phyloP scores from a whole-genome alignment of 2,329 filamentous ascomycete genomes.

The Sporothrix protearum region DNA sequence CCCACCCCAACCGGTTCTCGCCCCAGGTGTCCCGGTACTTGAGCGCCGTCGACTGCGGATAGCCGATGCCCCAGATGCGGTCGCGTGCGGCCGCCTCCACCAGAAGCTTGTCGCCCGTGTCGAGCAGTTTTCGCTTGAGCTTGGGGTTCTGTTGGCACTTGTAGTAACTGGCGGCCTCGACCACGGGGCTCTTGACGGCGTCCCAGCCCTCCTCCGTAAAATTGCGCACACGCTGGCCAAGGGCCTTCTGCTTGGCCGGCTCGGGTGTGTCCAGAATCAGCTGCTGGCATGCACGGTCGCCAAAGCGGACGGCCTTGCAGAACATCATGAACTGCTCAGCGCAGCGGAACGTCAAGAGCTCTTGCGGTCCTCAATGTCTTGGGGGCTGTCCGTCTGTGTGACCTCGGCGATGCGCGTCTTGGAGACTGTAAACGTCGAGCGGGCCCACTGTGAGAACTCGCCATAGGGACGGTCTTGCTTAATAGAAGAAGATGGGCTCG shows the following conservation, averaged over 20 bases:
- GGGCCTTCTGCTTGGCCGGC: conserved; percentile 23
- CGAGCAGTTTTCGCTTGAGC: conserved; percentile 49
- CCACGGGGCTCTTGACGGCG: conserved; percentile 49
- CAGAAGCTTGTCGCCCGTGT: conserved; percentile 57
- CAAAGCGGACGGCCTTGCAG: conserved; percentile 40
- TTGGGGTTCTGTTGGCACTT: conserved; percentile 55
- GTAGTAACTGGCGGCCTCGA: conserved; percentile 53
- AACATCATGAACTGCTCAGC: conserved; percentile 45
- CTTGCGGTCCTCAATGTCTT: conserved; percentile 15
- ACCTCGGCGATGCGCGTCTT: conserved; percentile 33
- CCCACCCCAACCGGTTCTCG: conserved; percentile 61
- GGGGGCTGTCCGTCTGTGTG: conserved; percentile 26
- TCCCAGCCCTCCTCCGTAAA: conserved; percentile 25
- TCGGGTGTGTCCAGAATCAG: conserved; percentile 9
- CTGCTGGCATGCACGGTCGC: conserved; percentile 29
- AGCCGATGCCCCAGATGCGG: conserved; percentile 65
- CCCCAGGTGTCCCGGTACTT: conserved; percentile 54
- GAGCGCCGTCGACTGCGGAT: conserved; percentile 48
- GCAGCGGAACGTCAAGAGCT: conserved; percentile 35
- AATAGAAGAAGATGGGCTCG: conserved; percentile 34
- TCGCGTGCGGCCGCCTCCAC: conserved; percentile 62
- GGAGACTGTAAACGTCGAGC: conserved; percentile 33
- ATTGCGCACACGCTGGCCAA: conserved; percentile 21
- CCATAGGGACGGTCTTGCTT: conserved; percentile 33
- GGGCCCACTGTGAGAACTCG: conserved; percentile 39